Evolutionary conservation across 768 basidiomycete species (phyloP), one percentile per base, ranked within the genome.

Genomic region (Tulasnella sp.): DNA sequence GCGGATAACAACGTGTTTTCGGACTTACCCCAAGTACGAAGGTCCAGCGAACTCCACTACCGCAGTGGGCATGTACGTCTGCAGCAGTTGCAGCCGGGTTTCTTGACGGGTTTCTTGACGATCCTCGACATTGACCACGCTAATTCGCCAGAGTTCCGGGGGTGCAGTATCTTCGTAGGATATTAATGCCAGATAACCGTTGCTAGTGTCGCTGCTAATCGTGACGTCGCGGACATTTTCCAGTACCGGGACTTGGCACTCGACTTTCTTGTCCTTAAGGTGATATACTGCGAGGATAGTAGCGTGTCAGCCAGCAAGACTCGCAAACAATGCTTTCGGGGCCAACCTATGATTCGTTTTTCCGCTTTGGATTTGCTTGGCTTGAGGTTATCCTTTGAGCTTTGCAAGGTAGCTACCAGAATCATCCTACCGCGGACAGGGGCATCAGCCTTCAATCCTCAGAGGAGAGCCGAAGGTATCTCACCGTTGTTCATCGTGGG

Each of bases 141-240:
- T 91, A 72, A 94, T 84, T 84, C 89, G 91, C 92, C 93, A 94
- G 3, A 94, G 85, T 83, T 94, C 93, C 9, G 93, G 92, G n/a
- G 92, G 89, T 6, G 91, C 92, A 88, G 91, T 91, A 82, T 92
- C 89, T 83, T 93, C 92, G 82, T 92, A 93, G 83, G 92, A 93
- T 73, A 93, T 88, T 75, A 94, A 84, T 27, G 91, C 93, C 10
- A 91, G 86, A 8, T 89, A 86, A 31, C 91, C 92, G 31, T 36
- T 68, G 62, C 62, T 68, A 3, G 2, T 36, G 62, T 68, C 62
- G 62, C 62, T 87, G 71, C 91, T 89, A 39, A 93, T 84, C 0
- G 91, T 92, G 52, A 94, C 90, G 82, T 93, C 90, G 75, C 91
- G 89, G 74, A 93, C 91, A 80, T 93, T 91, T 82, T 93, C 91